Base-by-base conservation (phyloP, 2,329 filamentous ascomycete species). In the Fusarium sp. region DNA sequence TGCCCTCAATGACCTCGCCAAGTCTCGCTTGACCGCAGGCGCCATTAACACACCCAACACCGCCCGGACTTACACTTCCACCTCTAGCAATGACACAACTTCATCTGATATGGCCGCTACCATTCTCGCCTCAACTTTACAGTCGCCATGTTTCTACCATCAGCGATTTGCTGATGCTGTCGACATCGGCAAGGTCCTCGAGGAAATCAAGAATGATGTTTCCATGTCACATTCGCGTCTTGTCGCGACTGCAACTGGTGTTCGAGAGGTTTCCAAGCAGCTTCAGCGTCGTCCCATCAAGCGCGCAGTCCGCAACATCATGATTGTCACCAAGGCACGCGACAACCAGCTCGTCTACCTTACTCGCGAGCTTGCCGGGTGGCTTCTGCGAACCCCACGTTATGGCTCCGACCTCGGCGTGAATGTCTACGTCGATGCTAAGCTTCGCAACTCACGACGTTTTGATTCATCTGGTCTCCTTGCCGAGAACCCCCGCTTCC, bases 251-350 rank as follows among this genome's bases (percentile, higher is more conserved):
- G 96, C 96, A 57, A 97, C 94, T 0, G 94, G 95, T 52, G 96
- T 99, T 25, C 91, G 96, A 60, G 96, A 99, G 83, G 95, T 99
- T 18, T 97, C 95, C 21, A 96, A 97, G 83, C 96, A 98, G 84
- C 88, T 99, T 66, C 96, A 97, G 84, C 91, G 96, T 63, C 90
- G 94, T 44, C 96, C 96, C 28, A 94, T 98, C 82, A 96, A 94
- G 83, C 92, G 95, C 75, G 95, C 95, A 16, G 95, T 99, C 52
- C 91, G 90, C 79, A 98, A 94, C 81, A 90, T 99, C 79, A 98
- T 99, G 96, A 97, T 99, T 79, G 94, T 99, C 73, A 99, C 96
- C 70, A 99, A 98, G 84, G 96, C 96, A 28, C 91, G 96, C 72
- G 96, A 99, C 84, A 98, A 99, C 80, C 91, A 94, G 76, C 88